Evolutionary conservation across 2,329 filamentous ascomycete species (phyloP).

Genomic region (Aspergillus candidus): DNA sequence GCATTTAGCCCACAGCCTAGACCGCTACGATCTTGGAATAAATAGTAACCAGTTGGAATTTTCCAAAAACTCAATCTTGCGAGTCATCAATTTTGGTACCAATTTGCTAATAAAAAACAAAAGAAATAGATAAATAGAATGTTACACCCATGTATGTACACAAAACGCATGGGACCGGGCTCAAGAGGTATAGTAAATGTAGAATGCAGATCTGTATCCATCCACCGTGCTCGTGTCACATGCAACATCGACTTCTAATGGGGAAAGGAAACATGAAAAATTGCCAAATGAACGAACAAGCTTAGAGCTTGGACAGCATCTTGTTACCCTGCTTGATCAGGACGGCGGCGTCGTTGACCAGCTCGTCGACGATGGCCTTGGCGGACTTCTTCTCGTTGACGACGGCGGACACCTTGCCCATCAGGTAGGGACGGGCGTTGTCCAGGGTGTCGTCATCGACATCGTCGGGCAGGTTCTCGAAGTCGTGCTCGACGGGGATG

Average conservation of each 20-base stretch:
- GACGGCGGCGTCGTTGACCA: slow-evolving; percentile 73
- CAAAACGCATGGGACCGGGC: slow-evolving; percentile 1
- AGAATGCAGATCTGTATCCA: slow-evolving; percentile 5
- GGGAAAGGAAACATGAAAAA: neutral
- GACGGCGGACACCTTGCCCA: slow-evolving; percentile 95
- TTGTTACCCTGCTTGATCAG: slow-evolving; percentile 63
- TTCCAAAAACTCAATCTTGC: too few relatives aligned
- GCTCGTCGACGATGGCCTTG: slow-evolving; percentile 89
- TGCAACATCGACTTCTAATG: too few relatives aligned
- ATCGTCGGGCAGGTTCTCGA: slow-evolving; percentile 71
- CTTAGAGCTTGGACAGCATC: slow-evolving; percentile 64
- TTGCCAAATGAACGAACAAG: slow-evolving; percentile 1
- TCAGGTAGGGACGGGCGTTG: slow-evolving; percentile 82
- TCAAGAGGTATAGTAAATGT: slow-evolving; percentile 2
- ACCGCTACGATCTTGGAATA: too few relatives aligned
- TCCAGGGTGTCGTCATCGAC: slow-evolving; percentile 83
- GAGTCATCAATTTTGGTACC: too few relatives aligned
- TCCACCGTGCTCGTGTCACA: neutral
- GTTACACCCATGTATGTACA: slow-evolving; percentile 1
- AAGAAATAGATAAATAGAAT: neutral
- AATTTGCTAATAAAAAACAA: too few relatives aligned
- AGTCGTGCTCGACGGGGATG: slow-evolving; percentile 89
- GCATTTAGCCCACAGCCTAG: too few relatives aligned
- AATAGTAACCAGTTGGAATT: too few relatives aligned
- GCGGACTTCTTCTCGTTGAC: slow-evolving; percentile 89